These are phyloP conservation scores for Pseudogymnoascus sp. DNA, from an alignment of 2,329 filamentous ascomycete species.

Conservation along the genomic window DNA sequence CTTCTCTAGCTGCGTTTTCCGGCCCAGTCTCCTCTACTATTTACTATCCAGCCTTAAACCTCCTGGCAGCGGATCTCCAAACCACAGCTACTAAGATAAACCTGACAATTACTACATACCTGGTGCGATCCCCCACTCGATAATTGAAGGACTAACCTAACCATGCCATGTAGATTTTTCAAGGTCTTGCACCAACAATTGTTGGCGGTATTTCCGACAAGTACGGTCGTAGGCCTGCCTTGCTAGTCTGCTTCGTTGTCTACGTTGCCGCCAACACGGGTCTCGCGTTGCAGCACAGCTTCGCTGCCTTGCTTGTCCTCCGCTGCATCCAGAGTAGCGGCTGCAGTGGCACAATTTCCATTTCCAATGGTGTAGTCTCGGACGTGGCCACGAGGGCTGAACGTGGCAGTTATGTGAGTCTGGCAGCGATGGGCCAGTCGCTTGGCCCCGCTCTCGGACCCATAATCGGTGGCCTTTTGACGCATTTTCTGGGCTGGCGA, in stretches of 20 bases:
- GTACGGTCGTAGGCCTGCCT: slow-evolving; percentile 44
- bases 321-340: slow-evolving; percentile 50
- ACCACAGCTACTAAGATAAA: slow-evolving; percentile 22
- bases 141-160: slow-evolving; percentile 14
- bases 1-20: slow-evolving; percentile 12
- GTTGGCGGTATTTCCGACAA: slow-evolving; percentile 49
- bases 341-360: slow-evolving; percentile 49
- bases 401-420: slow-evolving; percentile 56
- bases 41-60: slow-evolving; percentile 23
- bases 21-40: slow-evolving; percentile 17
- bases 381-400: slow-evolving; percentile 56
- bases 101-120: slow-evolving; percentile 24
- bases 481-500: slow-evolving; percentile 40
- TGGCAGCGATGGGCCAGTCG: slow-evolving; percentile 32
- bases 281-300: slow-evolving; percentile 40
- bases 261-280: slow-evolving; percentile 48
- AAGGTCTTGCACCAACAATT: slow-evolving; percentile 50
- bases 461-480: slow-evolving; percentile 40
- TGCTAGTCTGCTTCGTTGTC: slow-evolving; percentile 42
- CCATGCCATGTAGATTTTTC: slow-evolving; percentile 38
- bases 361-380: slow-evolving; percentile 51
- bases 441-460: slow-evolving; percentile 41
- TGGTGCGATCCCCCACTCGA: slow-evolving; percentile 12
- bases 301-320: slow-evolving; percentile 42
- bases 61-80: slow-evolving; percentile 17